Evolutionary conservation across 768 basidiomycete genomes (phyloP).

Genomic region (Tylopilus subfusipes): DNA sequence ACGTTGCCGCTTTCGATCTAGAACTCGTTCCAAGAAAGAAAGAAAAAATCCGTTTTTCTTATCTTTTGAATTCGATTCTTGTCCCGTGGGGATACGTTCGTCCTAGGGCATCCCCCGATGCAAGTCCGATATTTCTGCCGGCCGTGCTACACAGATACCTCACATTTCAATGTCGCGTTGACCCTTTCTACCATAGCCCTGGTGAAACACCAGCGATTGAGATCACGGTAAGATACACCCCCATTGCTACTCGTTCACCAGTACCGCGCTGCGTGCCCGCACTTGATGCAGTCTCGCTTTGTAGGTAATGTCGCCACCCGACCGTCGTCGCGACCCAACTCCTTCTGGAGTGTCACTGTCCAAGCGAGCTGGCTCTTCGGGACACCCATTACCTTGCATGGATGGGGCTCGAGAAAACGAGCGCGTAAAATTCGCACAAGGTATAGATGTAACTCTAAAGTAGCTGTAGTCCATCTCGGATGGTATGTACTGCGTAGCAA

Average conservation of each 20-base stretch:
- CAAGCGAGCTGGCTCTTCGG: no score
- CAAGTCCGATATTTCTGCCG: neutral
- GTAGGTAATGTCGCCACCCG: no score
- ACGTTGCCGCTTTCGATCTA: neutral
- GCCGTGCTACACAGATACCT: no score
- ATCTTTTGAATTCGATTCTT: neutral
- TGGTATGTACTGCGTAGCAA: slow-evolving; percentile 14
- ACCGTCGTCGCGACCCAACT: no score
- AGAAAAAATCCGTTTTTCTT: neutral
- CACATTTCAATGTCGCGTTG: no score
- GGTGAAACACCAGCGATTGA: neutral
- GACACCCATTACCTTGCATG: no score
- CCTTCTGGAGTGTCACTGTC: no score
- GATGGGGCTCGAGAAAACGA: neutral
- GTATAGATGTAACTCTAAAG: slow-evolving; percentile 27
- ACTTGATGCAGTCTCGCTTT: neutral
- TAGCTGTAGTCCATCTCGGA: slow-evolving; percentile 25
- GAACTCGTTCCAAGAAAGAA: neutral
- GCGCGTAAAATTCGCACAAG: slow-evolving; percentile 12
- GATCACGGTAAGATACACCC: neutral
- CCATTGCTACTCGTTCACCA: neutral
- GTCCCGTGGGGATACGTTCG: neutral
- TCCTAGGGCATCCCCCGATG: neutral
- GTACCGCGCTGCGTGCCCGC: neutral
- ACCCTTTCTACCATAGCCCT: neutral